Percentiles rank a stretch among this genome's conserved stretches.
These are phyloP conservation scores for Sideroxylon spinosum DNA, from an alignment of 179 eudicot species.

Conservation along the genomic window DNA sequence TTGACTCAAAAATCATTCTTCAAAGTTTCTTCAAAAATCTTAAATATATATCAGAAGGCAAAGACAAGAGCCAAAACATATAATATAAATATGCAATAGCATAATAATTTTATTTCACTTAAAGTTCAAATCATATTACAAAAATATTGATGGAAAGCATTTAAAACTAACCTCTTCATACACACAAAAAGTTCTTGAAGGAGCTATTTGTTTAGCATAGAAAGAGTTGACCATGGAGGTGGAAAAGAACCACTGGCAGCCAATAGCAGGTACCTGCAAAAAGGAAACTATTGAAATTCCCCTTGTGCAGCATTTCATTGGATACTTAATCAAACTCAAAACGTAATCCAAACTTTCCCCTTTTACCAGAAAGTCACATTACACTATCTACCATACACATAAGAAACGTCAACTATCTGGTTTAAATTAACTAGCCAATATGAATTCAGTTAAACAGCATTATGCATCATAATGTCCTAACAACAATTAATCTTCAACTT, in stretches of 20 bases:
- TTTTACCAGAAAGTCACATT: background rate
- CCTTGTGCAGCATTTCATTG: conserved; percentile 1
- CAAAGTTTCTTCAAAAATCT: background rate
- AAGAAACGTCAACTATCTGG: background rate
- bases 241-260: conserved; percentile 83
- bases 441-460: background rate
- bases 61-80: background rate
- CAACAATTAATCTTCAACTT: background rate
- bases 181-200: conserved; percentile 88
- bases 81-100: background rate
- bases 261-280: conserved; percentile 73
- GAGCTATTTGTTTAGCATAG: conserved; percentile 63
- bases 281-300: conserved; percentile 8
- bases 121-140: background rate
- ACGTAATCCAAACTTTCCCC: background rate
- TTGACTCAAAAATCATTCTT: background rate
- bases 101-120: background rate
- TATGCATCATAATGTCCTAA: background rate
- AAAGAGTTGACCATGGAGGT: conserved; percentile 33
- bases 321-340: background rate
- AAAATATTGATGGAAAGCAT: background rate
- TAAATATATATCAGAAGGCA: background rate
- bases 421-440: background rate
- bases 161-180: conserved; percentile 66
- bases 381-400: background rate